Percentiles rank a stretch among this genome's conserved stretches.
These are phyloP conservation scores for Schrenkiella parvula DNA, from an alignment of 345 rosid genomes.

Conservation along the genomic window DNA sequence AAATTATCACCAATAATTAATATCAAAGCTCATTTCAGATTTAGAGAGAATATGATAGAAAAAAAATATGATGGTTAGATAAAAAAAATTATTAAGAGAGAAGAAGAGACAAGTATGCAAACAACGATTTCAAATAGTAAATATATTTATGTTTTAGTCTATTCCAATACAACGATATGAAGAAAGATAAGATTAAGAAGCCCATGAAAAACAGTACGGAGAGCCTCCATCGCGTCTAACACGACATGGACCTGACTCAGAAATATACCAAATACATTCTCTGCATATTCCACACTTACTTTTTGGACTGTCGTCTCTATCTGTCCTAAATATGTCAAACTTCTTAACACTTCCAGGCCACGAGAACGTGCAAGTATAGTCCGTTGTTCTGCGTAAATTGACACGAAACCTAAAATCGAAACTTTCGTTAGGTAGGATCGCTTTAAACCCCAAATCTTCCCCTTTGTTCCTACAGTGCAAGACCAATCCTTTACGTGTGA, in stretches of 20 bases:
- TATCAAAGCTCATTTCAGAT: neutral
- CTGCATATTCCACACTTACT: neutral
- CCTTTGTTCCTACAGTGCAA: neutral
- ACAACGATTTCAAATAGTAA: neutral
- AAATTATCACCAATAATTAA: too few species aligned
- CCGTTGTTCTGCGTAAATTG: neutral
- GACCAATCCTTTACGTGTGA: neutral
- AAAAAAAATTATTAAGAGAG: neutral
- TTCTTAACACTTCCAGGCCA: neutral
- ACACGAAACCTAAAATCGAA: slow-evolving; percentile 1
- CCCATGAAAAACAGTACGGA: slow-evolving; percentile 5
- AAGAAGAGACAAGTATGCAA: neutral
- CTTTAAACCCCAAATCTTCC: neutral
- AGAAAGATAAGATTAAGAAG: neutral
- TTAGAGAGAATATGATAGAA: neutral
- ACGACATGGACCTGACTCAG: neutral
- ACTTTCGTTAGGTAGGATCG: neutral
- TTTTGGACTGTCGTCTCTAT: neutral
- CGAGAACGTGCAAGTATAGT: neutral
- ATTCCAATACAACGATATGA: neutral
- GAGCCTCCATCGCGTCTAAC: neutral
- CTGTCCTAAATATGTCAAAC: slow-evolving; percentile 2
- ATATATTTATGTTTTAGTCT: neutral
- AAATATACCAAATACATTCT: slow-evolving; percentile 1
- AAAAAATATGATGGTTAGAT: neutral